phyloP scores from a whole-genome alignment of 768 basidiomycete genomes.

The Infundibulicybe gibba region DNA sequence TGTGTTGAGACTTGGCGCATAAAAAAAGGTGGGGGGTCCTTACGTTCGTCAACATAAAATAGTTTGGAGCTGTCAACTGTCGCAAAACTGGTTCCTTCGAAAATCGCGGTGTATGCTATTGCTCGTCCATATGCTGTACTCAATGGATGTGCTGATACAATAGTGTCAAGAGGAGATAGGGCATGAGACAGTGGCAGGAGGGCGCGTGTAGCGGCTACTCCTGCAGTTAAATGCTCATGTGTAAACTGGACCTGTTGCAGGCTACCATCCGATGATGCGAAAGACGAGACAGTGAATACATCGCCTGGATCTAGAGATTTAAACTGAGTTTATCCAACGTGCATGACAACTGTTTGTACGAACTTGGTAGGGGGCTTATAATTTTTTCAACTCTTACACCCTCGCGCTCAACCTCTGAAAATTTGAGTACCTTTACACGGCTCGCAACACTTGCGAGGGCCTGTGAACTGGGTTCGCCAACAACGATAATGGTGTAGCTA shows the following conservation, averaged over 20 bases:
- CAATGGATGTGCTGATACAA: slow-evolving; percentile 72
- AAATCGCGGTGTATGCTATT: slow-evolving; percentile 75
- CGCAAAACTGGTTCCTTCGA: slow-evolving; percentile 70
- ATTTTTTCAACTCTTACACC: slow-evolving; percentile 49
- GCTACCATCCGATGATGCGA: slow-evolving; percentile 44
- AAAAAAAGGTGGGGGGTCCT: slow-evolving; percentile 3
- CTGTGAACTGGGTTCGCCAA: slow-evolving; percentile 57
- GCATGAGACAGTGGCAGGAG: slow-evolving; percentile 72
- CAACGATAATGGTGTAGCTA: slow-evolving; percentile 61
- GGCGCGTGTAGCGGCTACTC: slow-evolving; percentile 75
- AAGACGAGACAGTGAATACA: slow-evolving; percentile 69
- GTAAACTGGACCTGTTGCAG: slow-evolving; percentile 66
- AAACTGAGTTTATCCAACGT: slow-evolving; percentile 3
- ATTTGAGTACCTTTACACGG: slow-evolving; percentile 56
- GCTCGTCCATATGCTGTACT: slow-evolving; percentile 77
- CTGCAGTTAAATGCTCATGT: slow-evolving; percentile 85
- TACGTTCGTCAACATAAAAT: slow-evolving; percentile 43
- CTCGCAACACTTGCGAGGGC: slow-evolving; percentile 43
- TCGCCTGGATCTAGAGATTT: slow-evolving; percentile 47
- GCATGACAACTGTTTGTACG: slow-evolving; percentile 16
- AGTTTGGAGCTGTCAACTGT: slow-evolving; percentile 56
- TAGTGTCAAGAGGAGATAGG: slow-evolving; percentile 68
- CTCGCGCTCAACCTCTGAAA: slow-evolving; percentile 68
- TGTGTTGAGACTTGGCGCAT: background rate
- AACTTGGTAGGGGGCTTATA: slow-evolving; percentile 49